phyloP scores from a whole-genome alignment of 768 basidiomycete genomes.

The Boletus rubropictus region DNA sequence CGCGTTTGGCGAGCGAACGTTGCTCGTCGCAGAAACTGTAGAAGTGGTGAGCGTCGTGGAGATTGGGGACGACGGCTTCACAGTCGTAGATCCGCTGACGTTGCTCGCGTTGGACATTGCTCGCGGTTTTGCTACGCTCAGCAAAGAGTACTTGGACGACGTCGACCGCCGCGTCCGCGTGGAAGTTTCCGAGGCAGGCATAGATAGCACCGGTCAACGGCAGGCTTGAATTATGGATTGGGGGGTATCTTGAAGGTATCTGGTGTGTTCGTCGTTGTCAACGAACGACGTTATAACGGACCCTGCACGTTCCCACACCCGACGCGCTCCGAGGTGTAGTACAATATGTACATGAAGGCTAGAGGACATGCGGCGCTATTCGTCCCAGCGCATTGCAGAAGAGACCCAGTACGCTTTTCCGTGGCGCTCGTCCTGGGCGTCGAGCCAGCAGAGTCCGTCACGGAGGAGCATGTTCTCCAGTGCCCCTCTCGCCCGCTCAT shows the following conservation, averaged over 20 bases:
- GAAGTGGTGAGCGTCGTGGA: constrained; percentile 26
- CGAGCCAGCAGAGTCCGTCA: constrained; percentile 93
- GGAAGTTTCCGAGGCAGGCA: constrained; percentile 45
- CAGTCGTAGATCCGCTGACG: constrained; percentile 46
- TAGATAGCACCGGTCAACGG: constrained; percentile 9
- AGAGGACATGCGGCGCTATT: too few species aligned
- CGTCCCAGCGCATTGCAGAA: constrained; percentile 63
- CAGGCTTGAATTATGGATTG: background rate
- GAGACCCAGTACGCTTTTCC: constrained; percentile 82
- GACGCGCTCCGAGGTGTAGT: too few species aligned
- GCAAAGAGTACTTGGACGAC: constrained; percentile 38
- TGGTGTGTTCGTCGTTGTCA: constrained; percentile 13
- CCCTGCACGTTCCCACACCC: constrained; percentile 20
- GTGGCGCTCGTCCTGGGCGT: constrained; percentile 71
- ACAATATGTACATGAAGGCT: too few species aligned
- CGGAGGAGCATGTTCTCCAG: constrained; percentile 86
- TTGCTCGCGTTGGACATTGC: constrained; percentile 47
- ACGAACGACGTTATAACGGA: constrained; percentile 12
- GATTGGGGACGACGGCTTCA: constrained; percentile 32
- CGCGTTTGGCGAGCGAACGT: constrained; percentile 44
- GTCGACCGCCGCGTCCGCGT: constrained; percentile 40
- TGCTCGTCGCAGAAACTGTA: constrained; percentile 19
- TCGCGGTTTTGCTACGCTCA: constrained; percentile 45
- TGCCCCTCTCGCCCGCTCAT: constrained; percentile 68
- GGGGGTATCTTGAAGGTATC: constrained; percentile 20